A percentile compares a stretch with the other conserved stretches of the same genome.
Conservation (phyloP, 768 basidiomycete genomes). For the Rhizopogon rudus region DNA sequence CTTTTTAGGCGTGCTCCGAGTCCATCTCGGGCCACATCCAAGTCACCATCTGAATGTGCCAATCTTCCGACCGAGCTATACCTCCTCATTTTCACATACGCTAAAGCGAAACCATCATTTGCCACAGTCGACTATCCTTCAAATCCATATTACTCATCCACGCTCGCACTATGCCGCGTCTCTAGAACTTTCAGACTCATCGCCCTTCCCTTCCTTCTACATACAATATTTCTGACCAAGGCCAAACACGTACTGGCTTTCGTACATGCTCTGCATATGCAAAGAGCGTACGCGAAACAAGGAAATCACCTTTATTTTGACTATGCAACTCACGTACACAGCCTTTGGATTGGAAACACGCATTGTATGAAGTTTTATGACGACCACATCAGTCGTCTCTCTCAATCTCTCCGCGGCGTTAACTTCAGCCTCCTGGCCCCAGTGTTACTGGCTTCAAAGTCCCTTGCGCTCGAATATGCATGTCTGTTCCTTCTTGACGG, state of each 20-base stretch:
- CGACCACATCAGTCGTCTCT: no score
- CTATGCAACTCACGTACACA: constrained; percentile 26
- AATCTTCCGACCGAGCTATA: constrained; percentile 31
- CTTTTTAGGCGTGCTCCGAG: not conserved
- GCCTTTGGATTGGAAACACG: constrained; percentile 30
- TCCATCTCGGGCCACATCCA: constrained; percentile 5
- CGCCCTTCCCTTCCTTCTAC: constrained; percentile 34
- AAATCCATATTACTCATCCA: constrained; percentile 14
- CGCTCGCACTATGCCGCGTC: constrained; percentile 28
- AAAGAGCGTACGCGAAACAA: constrained; percentile 8
- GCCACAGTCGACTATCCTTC: no score
- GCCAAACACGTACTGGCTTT: constrained; percentile 14
- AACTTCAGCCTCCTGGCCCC: constrained; percentile 11
- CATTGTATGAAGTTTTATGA: no score
- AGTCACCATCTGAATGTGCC: not conserved
- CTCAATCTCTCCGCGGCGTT: constrained; percentile 15
- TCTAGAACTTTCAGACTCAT: constrained; percentile 27
- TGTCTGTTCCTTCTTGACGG: constrained; percentile 29
- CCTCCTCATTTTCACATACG: constrained; percentile 28
- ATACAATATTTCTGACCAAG: constrained; percentile 29
- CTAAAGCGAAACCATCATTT: constrained; percentile 5
- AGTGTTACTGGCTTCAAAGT: not conserved
- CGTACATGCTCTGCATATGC: constrained; percentile 26
- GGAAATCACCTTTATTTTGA: constrained; percentile 24
- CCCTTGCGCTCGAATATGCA: constrained; percentile 26